Evolutionary conservation across 805 yeast genomes (phyloP).

Genomic region (Candida sakaeoensis): DNA sequence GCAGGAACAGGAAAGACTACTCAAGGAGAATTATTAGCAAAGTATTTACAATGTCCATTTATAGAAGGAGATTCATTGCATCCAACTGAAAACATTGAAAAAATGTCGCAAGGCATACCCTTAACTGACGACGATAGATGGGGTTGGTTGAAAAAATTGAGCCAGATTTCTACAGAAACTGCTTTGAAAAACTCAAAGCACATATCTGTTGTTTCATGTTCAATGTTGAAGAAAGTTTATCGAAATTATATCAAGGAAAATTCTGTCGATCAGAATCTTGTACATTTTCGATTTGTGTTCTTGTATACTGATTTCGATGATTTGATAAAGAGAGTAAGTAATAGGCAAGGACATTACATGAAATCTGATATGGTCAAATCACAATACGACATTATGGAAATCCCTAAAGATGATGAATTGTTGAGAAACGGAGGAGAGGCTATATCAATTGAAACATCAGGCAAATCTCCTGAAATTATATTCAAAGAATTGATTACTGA

Average conservation of each 20-base stretch:
- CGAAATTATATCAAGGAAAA: slow-evolving; percentile 54
- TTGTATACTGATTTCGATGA: slow-evolving; percentile 61
- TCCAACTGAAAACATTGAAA: slow-evolving; percentile 65
- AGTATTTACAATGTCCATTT: slow-evolving; percentile 48
- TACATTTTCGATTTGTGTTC: slow-evolving; percentile 59
- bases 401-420: slow-evolving; percentile 50
- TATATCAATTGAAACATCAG: slow-evolving; percentile 32
- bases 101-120: slow-evolving; percentile 81
- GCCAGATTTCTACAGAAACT: slow-evolving; percentile 35
- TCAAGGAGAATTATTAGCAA: slow-evolving; percentile 52
- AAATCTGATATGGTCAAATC: slow-evolving; percentile 78
- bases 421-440: slow-evolving; percentile 34
- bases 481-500: slow-evolving; percentile 17
- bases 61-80: slow-evolving; percentile 87
- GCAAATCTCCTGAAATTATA: slow-evolving; percentile 25
- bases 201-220: slow-evolving; percentile 68
- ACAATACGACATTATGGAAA: slow-evolving; percentile 71
- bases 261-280: slow-evolving; percentile 20
- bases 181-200: slow-evolving; percentile 25
- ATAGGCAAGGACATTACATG: slow-evolving; percentile 81
- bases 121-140: slow-evolving; percentile 87
- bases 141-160: slow-evolving; percentile 73
- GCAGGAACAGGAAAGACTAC: slow-evolving; percentile 96
- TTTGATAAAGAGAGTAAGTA: slow-evolving; percentile 55
- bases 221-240: slow-evolving; percentile 74